These are phyloP conservation scores for Cryptococcus amylolentus DNA, from an alignment of 1,284 basidiomycete species.

Conservation along the genomic window DNA sequence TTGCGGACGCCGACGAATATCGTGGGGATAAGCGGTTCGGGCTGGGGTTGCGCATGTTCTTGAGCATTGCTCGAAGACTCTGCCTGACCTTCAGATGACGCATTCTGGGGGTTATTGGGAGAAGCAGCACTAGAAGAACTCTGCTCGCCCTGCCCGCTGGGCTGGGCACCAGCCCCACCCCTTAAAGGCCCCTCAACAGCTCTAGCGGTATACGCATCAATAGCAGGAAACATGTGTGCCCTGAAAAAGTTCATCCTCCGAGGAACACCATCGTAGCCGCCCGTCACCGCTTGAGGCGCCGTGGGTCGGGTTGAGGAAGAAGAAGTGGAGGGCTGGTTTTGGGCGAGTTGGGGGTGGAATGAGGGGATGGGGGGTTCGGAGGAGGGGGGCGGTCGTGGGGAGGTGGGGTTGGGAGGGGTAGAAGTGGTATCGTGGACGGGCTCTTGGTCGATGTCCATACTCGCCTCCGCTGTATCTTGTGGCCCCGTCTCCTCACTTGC, in stretches of 20 bases:
- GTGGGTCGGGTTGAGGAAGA: neutral
- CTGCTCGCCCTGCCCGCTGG: neutral
- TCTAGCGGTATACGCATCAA: constrained; percentile 12
- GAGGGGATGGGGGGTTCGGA: constrained; percentile 19
- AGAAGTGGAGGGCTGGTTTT: neutral
- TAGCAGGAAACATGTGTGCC: constrained; percentile 45
- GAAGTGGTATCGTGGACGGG: neutral
- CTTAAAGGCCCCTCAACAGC: constrained; percentile 5
- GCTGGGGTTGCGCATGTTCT: too few relatives aligned
- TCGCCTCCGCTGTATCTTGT: neutral
- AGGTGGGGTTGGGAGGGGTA: neutral
- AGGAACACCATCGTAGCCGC: constrained; percentile 28
- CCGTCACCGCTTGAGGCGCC: constrained; percentile 21
- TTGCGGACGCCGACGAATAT: constrained; percentile 48
- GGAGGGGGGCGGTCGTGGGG: neutral
- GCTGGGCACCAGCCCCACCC: neutral
- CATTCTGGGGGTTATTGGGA: neutral
- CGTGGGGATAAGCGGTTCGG: constrained; percentile 39
- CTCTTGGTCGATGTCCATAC: constrained; percentile 1
- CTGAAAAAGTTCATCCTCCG: constrained; percentile 49
- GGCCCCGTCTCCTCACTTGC: constrained; percentile 4
- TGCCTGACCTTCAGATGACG: too few relatives aligned
- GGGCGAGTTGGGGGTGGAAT: constrained; percentile 10
- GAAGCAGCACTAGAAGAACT: neutral
- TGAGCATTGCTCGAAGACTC: too few relatives aligned